These are phyloP conservation scores for Telfairia occidentalis DNA, from an alignment of 331 rosid species.

Conservation along the genomic window DNA sequence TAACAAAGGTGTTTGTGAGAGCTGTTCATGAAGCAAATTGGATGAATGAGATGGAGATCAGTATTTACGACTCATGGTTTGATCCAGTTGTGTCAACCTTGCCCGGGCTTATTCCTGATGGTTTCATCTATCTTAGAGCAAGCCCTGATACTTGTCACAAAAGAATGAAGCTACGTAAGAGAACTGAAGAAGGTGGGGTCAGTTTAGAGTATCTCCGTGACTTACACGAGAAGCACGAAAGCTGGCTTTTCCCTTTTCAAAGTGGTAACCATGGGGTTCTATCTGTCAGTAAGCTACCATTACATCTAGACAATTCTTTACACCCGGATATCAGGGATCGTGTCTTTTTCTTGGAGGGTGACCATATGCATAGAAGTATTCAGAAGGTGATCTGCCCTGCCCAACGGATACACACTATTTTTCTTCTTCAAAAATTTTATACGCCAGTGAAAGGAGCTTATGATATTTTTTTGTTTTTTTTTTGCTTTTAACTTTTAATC, in stretches of 20 bases:
- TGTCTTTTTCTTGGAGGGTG: conserved; percentile 82
- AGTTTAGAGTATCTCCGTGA: conserved; percentile 61
- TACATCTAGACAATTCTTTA: conserved; percentile 55
- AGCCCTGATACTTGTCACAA: conserved; percentile 97
- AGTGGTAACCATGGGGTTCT: conserved; percentile 73
- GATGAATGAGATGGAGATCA: conserved; percentile 99
- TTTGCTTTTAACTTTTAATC: background rate
- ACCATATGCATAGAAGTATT: conserved; percentile 93
- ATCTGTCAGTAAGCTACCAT: conserved; percentile 58
- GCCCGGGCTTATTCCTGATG: conserved; percentile 98
- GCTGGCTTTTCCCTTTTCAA: conserved; percentile 86
- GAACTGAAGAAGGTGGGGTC: conserved; percentile 90
- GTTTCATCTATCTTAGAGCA: conserved; percentile 94
- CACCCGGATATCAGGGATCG: conserved; percentile 83
- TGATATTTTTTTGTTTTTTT: background rate
- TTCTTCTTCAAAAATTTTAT: background rate
- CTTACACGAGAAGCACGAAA: conserved; percentile 94
- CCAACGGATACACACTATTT: background rate
- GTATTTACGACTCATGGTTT: conserved; percentile 97
- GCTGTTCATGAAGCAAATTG: conserved; percentile 99
- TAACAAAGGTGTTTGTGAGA: conserved; percentile 73
- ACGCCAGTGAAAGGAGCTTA: background rate
- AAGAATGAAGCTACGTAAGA: conserved; percentile 73
- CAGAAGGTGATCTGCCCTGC: conserved; percentile 67
- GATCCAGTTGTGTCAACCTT: conserved; percentile 93